These are phyloP conservation scores for Isabelozyma gotoi DNA, from an alignment of 805 yeast genomes.

Conservation along the genomic window DNA sequence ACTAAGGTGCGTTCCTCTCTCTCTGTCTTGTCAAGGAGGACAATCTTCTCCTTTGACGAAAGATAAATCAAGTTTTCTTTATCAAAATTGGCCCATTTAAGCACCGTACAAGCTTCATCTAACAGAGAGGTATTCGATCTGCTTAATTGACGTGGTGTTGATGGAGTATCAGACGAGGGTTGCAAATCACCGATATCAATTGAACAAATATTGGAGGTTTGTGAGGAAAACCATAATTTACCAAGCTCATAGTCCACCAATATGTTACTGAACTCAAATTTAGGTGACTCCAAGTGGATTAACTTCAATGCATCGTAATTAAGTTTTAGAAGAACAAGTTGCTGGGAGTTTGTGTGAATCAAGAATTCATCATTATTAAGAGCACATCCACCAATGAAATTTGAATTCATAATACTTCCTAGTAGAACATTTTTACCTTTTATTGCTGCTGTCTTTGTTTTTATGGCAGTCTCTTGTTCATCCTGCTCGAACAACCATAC, in stretches of 20 bases:
- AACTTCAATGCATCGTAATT: conserved; percentile 19
- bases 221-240: conserved; percentile 26
- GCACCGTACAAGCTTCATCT: conserved; percentile 16
- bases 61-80: conserved; percentile 27
- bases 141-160: conserved; percentile 8
- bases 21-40: conserved; percentile 17
- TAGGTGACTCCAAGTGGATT: conserved; percentile 12
- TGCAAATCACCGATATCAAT: conserved; percentile 11
- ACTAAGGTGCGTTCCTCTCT: conserved; percentile 18
- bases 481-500: conserved; percentile 51
- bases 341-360: conserved; percentile 30
- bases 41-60: conserved; percentile 36
- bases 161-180: conserved; percentile 3
- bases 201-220: conserved; percentile 8
- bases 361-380: conserved; percentile 37
- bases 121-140: conserved; percentile 18
- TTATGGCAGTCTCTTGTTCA: conserved; percentile 8
- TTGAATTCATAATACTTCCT: conserved; percentile 48
- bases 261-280: conserved; percentile 15
- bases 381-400: conserved; percentile 43
- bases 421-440: conserved; percentile 61
- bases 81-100: conserved; percentile 27
- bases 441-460: conserved; percentile 25
- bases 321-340: conserved; percentile 27
- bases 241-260: conserved; percentile 16